phyloP scores from a whole-genome alignment of 805 yeast genomes.

The Candida ipomoeae region DNA sequence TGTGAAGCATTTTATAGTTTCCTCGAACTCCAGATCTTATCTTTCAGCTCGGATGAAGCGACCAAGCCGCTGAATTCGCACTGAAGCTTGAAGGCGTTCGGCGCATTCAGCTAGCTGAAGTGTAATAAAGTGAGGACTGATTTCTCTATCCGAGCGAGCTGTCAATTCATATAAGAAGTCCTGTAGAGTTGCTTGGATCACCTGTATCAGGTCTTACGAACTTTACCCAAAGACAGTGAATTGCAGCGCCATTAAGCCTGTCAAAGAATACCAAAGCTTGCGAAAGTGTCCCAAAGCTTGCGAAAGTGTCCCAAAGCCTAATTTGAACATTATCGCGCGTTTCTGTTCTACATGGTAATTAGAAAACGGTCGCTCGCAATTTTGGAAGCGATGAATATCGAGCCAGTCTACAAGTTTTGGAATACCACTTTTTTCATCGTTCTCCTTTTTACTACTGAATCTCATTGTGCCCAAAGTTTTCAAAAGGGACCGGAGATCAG shows the following conservation, averaged over 20 bases:
- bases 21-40: neutral
- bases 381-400: neutral
- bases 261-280: neutral
- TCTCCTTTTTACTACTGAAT: neutral
- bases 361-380: neutral
- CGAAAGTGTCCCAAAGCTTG: constrained; percentile 6
- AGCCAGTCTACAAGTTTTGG: neutral
- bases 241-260: neutral
- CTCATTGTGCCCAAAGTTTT: too few relatives aligned
- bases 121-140: neutral
- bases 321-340: neutral
- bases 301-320: neutral
- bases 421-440: neutral
- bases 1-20: neutral
- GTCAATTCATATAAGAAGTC: neutral
- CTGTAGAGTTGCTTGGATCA: neutral
- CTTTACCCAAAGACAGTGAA: neutral
- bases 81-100: neutral
- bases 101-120: neutral
- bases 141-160: neutral
- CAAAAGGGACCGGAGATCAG: too few relatives aligned
- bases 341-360: neutral
- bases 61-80: neutral
- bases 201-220: neutral
- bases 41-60: constrained; percentile 1